Percentiles rank a stretch among this genome's conserved stretches.
phyloP scores from a whole-genome alignment of 2,329 filamentous ascomycete genomes.

The Colletotrichum gigasporum region DNA sequence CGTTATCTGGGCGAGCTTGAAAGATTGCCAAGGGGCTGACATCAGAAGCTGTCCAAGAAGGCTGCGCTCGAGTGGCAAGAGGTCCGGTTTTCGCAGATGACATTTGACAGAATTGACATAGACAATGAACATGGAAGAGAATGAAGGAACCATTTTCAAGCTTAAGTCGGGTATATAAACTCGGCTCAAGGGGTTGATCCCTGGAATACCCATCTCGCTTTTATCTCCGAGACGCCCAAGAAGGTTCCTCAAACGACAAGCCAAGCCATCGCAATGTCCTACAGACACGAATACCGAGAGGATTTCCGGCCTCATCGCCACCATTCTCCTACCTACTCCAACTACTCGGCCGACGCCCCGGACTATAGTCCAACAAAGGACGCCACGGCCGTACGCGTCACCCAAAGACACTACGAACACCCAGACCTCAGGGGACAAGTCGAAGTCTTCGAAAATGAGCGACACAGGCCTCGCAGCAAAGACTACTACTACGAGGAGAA shows the following conservation, averaged over 20 bases:
- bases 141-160: not conserved
- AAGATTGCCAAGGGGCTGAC: not conserved
- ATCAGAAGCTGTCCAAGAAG: not conserved
- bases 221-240: not conserved
- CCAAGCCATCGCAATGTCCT: not conserved
- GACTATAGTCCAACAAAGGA: not conserved
- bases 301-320: not conserved
- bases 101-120: not conserved
- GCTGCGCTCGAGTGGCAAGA: not conserved
- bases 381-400: not conserved
- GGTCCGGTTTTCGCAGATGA: not conserved
- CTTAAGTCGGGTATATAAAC: not conserved
- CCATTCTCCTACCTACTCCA: not conserved
- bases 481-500: slow-evolving; percentile 6
- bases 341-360: not conserved
- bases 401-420: not conserved
- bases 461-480: not conserved
- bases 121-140: not conserved
- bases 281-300: not conserved
- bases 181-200: not conserved
- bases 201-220: not conserved
- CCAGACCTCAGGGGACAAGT: not conserved
- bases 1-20: not conserved
- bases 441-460: not conserved
- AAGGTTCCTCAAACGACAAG: not conserved